Conservation (phyloP, 1,139 yeast genomes). For the Yamadazyma kanchanaburiensis region DNA sequence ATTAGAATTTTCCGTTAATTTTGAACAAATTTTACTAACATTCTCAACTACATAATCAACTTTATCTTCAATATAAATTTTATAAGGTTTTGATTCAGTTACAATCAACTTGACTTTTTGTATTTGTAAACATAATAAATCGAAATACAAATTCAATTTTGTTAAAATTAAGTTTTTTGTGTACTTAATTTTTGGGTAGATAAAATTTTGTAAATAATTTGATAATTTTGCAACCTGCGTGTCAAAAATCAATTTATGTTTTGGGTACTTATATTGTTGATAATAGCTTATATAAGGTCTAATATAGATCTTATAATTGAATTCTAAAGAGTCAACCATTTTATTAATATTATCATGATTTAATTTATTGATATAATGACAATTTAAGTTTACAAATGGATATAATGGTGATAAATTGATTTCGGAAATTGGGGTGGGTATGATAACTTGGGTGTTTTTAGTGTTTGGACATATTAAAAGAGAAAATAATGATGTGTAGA, state of each 20-base stretch:
- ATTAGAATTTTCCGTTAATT: conserved; percentile 10
- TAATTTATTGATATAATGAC: conserved; percentile 9
- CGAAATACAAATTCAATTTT: conserved; percentile 1
- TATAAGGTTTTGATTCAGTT: conserved; percentile 1
- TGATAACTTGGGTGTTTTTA: conserved; percentile 1
- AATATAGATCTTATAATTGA: conserved; percentile 13
- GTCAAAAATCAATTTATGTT: conserved; percentile 6
- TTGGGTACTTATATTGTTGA: conserved; percentile 11
- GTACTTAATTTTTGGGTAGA: conserved; percentile 2
- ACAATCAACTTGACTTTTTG: conserved; percentile 1
- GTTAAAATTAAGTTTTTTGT: background rate
- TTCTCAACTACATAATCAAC: conserved; percentile 1
- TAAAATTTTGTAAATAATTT: conserved; percentile 3
- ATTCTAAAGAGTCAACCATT: conserved; percentile 9
- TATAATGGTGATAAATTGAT: conserved; percentile 4
- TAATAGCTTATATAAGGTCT: conserved; percentile 9
- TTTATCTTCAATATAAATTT: conserved; percentile 3
- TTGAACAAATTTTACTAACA: conserved; percentile 3
- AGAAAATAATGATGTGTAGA: conserved; percentile 5
- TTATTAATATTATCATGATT: conserved; percentile 11
- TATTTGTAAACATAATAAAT: conserved; percentile 2
- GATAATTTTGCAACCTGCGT: conserved; percentile 1
- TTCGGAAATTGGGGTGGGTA: background rate
- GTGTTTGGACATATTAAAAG: conserved; percentile 8
- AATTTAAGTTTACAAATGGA: conserved; percentile 8